Evolutionary conservation across 176 grass and related monocot genomes (phyloP).

Genomic region (Zoysia japonica): DNA sequence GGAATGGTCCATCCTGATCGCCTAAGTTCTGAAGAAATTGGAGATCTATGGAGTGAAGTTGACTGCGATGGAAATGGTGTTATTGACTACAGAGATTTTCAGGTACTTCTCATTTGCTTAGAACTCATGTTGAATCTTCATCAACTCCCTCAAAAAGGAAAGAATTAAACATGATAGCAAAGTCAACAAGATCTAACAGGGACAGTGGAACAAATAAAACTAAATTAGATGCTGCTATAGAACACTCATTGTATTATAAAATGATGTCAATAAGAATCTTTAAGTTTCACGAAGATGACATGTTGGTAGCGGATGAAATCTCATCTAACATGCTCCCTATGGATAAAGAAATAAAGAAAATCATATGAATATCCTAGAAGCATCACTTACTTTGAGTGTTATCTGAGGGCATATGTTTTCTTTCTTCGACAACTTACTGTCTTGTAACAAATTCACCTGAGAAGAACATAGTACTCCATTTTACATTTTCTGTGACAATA

Average conservation of each 20-base stretch:
- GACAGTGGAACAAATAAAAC: conserved; percentile 8
- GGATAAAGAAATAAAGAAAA: background rate
- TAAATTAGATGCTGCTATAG: background rate
- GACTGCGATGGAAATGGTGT: conserved; percentile 62
- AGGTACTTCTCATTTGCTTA: conserved; percentile 41
- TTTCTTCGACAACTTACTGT: background rate
- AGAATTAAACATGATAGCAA: background rate
- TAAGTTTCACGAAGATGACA: background rate
- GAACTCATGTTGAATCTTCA: conserved; percentile 11
- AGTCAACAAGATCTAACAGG: conserved; percentile 14
- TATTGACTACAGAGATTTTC: conserved; percentile 76
- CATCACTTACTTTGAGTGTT: background rate
- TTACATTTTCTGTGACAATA: background rate
- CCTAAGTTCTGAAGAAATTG: conserved; percentile 66
- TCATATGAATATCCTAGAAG: background rate
- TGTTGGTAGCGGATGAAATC: background rate
- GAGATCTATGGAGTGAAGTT: conserved; percentile 69
- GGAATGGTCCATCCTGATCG: conserved; percentile 64
- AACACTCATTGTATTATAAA: background rate
- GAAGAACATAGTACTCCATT: background rate
- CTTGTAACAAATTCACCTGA: background rate
- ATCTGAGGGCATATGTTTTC: background rate
- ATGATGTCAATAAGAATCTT: background rate
- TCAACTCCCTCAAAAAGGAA: conserved; percentile 1
- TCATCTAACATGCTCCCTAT: background rate